phyloP scores from a whole-genome alignment of 2,329 filamentous ascomycete species.

The Metarhizium sp. region DNA sequence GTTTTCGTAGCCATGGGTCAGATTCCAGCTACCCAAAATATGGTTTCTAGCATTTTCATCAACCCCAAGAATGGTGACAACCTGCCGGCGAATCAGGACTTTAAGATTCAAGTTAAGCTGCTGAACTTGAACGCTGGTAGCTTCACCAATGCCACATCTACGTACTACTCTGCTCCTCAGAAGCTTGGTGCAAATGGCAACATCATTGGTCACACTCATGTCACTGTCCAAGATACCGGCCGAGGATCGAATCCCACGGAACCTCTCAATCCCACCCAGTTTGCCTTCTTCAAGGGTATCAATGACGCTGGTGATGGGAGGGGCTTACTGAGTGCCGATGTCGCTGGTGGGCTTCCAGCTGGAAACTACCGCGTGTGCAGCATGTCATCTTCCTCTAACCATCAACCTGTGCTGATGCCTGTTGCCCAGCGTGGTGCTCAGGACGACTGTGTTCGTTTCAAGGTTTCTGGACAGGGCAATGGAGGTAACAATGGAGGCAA shows the following conservation, averaged over 20 bases:
- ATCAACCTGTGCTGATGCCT: conserved; percentile 57
- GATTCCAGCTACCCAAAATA: conserved; percentile 43
- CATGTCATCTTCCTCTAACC: conserved; percentile 54
- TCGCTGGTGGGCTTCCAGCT: conserved; percentile 47
- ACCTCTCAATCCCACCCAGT: conserved; percentile 44
- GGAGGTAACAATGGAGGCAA: conserved; percentile 9
- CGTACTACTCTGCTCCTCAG: conserved; percentile 54
- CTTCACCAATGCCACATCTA: conserved; percentile 50
- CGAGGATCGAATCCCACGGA: conserved; percentile 36
- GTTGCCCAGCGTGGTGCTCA: conserved; percentile 58
- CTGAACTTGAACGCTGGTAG: conserved; percentile 45
- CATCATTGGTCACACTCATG: conserved; percentile 50
- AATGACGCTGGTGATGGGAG: conserved; percentile 50
- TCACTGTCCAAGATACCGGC: conserved; percentile 49
- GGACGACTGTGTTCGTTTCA: conserved; percentile 55
- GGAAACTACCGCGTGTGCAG: conserved; percentile 59
- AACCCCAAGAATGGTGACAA: conserved; percentile 43
- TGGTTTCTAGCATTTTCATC: conserved; percentile 48
- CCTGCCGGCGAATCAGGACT: conserved; percentile 36
- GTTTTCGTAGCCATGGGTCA: conserved; percentile 43
- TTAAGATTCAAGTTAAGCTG: conserved; percentile 43
- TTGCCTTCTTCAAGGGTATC: conserved; percentile 59
- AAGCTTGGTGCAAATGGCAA: conserved; percentile 36
- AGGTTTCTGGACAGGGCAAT: conserved; percentile 28
- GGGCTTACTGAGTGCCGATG: conserved; percentile 42